Evolutionary conservation across 2,329 filamentous ascomycete genomes (phyloP).

Genomic region (Diaporthe citrichinensis): DNA sequence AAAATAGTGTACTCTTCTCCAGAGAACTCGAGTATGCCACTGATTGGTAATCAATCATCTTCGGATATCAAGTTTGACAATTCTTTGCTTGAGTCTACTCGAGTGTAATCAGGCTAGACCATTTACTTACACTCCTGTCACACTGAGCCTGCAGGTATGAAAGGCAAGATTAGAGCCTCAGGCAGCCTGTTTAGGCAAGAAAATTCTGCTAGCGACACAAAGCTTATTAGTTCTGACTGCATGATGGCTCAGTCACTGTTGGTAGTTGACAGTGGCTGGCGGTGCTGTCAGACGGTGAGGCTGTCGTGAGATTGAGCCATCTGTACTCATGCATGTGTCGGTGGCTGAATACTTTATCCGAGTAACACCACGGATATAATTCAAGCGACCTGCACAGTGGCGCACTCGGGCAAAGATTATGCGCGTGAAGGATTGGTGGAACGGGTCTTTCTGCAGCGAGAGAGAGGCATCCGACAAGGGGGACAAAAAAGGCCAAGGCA

Average conservation of each 20-base stretch:
- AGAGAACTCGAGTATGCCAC: background rate
- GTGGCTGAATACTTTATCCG: conserved; percentile 16
- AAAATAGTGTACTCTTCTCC: background rate
- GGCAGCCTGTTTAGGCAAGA: background rate
- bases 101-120: background rate
- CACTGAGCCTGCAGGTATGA: too few relatives aligned
- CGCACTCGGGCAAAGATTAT: conserved; percentile 23
- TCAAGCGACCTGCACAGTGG: conserved; percentile 1
- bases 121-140: background rate
- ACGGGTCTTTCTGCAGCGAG: conserved; percentile 2
- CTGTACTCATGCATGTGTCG: conserved; percentile 8
- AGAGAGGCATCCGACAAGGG: conserved; percentile 32
- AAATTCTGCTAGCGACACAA: background rate
- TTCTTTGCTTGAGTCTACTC: background rate
- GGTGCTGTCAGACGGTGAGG: conserved; percentile 23
- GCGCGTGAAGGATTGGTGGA: conserved; percentile 30
- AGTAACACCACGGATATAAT: background rate
- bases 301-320: conserved; percentile 30
- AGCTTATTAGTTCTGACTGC: background rate
- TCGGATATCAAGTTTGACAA: background rate
- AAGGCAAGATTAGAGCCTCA: background rate
- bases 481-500: conserved; percentile 27
- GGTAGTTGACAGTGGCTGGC: background rate
- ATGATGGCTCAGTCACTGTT: conserved; percentile 4
- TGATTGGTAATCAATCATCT: background rate